These are phyloP conservation scores for Purpureocillium lavendulum DNA, from an alignment of 2,329 filamentous ascomycete genomes.

Conservation along the genomic window DNA sequence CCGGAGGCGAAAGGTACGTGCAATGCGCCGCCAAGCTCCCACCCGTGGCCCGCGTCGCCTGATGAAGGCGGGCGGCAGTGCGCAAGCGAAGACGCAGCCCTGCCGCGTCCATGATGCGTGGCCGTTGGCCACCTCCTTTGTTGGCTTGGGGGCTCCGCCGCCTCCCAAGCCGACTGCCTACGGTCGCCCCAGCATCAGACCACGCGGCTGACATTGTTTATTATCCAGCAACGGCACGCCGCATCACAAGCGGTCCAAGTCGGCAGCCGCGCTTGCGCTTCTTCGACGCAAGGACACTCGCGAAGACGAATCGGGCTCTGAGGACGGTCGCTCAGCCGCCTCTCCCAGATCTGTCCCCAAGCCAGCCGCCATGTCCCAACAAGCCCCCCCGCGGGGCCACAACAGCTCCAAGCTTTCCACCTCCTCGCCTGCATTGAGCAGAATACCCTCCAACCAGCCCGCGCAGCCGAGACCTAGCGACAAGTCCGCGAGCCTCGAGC, in stretches of 20 bases:
- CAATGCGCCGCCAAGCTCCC: not conserved
- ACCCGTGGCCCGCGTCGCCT: not conserved
- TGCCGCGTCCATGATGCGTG: no score
- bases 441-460: slow-evolving; percentile 28
- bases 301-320: slow-evolving; percentile 44
- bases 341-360: slow-evolving; percentile 16
- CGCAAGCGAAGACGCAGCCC: not conserved
- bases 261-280: slow-evolving; percentile 41
- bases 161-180: not conserved
- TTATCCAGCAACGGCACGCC: slow-evolving; percentile 2
- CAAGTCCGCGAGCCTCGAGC: slow-evolving; percentile 62
- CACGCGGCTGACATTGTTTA: not conserved
- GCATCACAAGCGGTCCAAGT: slow-evolving; percentile 46
- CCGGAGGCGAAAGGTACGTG: no score
- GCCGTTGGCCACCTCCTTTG: not conserved
- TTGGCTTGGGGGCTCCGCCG: not conserved
- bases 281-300: slow-evolving; percentile 43
- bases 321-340: slow-evolving; percentile 36
- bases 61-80: no score
- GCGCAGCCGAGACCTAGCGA: slow-evolving; percentile 13
- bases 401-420: slow-evolving; percentile 39
- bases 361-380: slow-evolving; percentile 25
- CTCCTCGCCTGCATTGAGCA: slow-evolving; percentile 29
- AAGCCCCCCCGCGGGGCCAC: slow-evolving; percentile 30
- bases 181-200: not conserved